Conservation (phyloP, 106 monocot species). For the Xerophyta viscosa region DNA sequence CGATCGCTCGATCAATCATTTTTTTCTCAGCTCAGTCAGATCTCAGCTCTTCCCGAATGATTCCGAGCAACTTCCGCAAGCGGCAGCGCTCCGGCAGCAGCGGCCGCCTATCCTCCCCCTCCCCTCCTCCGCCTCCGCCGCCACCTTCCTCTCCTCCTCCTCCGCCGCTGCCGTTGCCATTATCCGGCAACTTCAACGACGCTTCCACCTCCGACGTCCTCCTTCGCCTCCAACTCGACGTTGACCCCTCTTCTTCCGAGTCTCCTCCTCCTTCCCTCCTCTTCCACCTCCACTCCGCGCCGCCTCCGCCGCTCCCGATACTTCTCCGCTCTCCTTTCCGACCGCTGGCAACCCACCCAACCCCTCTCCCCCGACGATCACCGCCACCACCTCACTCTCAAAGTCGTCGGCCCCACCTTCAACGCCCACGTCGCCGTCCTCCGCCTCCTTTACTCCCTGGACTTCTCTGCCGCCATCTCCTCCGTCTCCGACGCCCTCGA, state of each 20-base stretch:
- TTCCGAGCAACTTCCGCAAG: constrained; percentile 7
- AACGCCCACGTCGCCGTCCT: constrained; percentile 63
- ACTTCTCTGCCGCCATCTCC: constrained; percentile 36
- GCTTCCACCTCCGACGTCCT: constrained; percentile 44
- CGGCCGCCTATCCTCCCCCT: constrained; percentile 37
- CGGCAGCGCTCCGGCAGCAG: constrained; percentile 53
- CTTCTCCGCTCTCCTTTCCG: constrained; percentile 83
- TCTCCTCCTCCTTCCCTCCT: constrained; percentile 24
- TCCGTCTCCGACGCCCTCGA: constrained; percentile 69
- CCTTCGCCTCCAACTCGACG: constrained; percentile 43
- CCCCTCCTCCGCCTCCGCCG: constrained; percentile 1
- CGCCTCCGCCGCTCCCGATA: constrained; percentile 66
- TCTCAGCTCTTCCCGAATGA: not conserved
- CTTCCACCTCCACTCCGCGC: constrained; percentile 66
- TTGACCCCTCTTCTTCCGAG: constrained; percentile 4
- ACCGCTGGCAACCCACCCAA: constrained; percentile 33
- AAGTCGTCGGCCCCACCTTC: constrained; percentile 27
- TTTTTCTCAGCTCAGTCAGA: not conserved
- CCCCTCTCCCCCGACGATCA: not conserved
- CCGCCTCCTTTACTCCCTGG: constrained; percentile 66
- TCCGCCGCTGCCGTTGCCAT: constrained; percentile 1
- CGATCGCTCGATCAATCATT: not conserved
- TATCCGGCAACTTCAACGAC: constrained; percentile 44
- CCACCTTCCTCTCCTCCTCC: constrained; percentile 10
- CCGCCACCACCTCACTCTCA: not conserved